These are phyloP conservation scores for Metschnikowia cubensis DNA, from an alignment of 805 yeast species.

Conservation along the genomic window DNA sequence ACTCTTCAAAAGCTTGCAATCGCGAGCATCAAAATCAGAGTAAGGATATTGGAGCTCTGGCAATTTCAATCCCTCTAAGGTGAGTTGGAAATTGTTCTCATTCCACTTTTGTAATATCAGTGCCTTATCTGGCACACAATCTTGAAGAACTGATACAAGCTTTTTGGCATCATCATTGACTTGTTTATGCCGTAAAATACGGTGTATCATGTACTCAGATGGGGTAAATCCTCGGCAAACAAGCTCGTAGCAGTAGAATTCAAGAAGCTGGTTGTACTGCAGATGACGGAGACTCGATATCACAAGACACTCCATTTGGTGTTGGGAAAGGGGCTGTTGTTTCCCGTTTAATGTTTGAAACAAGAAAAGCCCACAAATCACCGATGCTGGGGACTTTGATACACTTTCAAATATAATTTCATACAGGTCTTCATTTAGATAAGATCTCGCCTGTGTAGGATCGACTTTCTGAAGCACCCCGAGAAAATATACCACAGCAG, in stretches of 20 bases:
- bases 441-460: not conserved
- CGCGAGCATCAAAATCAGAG: slow-evolving; percentile 22
- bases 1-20: slow-evolving; percentile 21
- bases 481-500: slow-evolving; percentile 28
- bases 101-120: not conserved
- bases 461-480: slow-evolving; percentile 20
- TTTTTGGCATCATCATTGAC: not conserved
- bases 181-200: not conserved
- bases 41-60: slow-evolving; percentile 14
- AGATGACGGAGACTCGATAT: slow-evolving; percentile 10
- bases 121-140: not conserved
- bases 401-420: slow-evolving; percentile 26
- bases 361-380: slow-evolving; percentile 23
- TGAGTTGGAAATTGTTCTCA: not conserved
- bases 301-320: slow-evolving; percentile 16
- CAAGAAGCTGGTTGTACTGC: slow-evolving; percentile 9
- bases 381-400: slow-evolving; percentile 26
- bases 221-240: not conserved
- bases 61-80: not conserved
- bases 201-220: not conserved
- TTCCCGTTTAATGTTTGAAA: slow-evolving; percentile 20
- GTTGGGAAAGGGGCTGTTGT: slow-evolving; percentile 9
- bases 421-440: slow-evolving; percentile 20
- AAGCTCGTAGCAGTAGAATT: slow-evolving; percentile 6
- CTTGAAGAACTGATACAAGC: not conserved